A percentile compares a stretch with the other conserved stretches of the same genome.
These are phyloP conservation scores for Chara braunii DNA, from an alignment of 139 green algal species.

Conservation along the genomic window DNA sequence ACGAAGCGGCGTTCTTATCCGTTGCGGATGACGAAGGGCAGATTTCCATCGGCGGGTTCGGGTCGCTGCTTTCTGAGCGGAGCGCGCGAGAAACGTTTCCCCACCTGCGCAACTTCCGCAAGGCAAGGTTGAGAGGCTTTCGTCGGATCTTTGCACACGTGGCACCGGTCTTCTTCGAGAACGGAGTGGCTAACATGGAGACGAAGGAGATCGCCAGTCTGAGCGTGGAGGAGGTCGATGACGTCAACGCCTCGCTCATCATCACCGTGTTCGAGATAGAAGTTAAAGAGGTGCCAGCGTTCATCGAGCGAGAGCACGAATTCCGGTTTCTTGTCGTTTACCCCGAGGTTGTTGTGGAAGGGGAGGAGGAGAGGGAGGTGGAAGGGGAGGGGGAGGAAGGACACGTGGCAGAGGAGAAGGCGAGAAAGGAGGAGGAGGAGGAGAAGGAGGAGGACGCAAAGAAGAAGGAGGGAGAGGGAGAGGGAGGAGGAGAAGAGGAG, in stretches of 20 bases:
- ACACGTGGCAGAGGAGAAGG: too few relatives aligned
- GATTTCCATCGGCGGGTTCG: conserved; percentile 29
- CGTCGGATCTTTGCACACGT: conserved; percentile 79
- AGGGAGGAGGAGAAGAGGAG: too few relatives aligned
- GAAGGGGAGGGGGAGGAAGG: too few relatives aligned
- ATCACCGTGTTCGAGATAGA: conserved; percentile 29
- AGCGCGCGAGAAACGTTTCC: conserved; percentile 73
- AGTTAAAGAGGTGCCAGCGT: conserved; percentile 46
- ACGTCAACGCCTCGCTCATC: conserved; percentile 1
- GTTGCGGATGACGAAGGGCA: conserved; percentile 4
- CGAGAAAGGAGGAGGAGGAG: too few relatives aligned
- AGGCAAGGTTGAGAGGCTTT: conserved; percentile 59
- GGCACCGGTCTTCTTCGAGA: conserved; percentile 69
- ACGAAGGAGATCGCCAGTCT: conserved; percentile 51
- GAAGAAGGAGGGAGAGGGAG: too few relatives aligned
- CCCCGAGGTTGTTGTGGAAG: neutral
- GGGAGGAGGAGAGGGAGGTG: too few relatives aligned
- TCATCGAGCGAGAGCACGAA: conserved; percentile 81
- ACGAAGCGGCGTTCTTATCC: conserved; percentile 11
- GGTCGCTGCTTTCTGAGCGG: conserved; percentile 33
- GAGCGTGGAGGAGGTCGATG: conserved; percentile 19
- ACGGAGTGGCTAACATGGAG: conserved; percentile 67
- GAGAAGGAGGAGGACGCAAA: too few relatives aligned
- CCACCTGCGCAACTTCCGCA: conserved; percentile 62
- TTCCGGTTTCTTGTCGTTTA: conserved; percentile 72